Evolutionary conservation across 2,329 filamentous ascomycete genomes (phyloP).

Genomic region (Penicillium rolfsii): DNA sequence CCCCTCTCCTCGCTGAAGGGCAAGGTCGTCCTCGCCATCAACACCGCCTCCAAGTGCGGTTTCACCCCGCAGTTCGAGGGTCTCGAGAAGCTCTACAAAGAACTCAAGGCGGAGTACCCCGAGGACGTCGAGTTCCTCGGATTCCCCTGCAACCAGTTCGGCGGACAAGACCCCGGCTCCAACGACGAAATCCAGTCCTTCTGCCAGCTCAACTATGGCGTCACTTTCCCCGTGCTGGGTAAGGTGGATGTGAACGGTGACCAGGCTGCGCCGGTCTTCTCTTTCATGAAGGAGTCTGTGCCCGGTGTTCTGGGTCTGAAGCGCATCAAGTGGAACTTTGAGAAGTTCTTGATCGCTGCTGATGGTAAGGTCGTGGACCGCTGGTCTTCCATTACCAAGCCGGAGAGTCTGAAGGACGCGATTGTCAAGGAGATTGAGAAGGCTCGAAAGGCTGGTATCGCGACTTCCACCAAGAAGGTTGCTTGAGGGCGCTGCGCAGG

Average conservation of each 20-base stretch:
- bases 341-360: conserved; percentile 89
- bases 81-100: conserved; percentile 88
- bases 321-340: conserved; percentile 98
- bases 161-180: conserved; percentile 80
- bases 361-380: conserved; percentile 84
- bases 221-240: conserved; percentile 85
- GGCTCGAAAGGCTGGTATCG: conserved; percentile 46
- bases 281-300: conserved; percentile 72
- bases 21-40: conserved; percentile 95
- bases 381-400: conserved; percentile 88
- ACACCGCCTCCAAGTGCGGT: conserved; percentile 98
- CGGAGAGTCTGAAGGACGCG: conserved; percentile 73
- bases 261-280: conserved; percentile 74
- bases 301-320: conserved; percentile 85
- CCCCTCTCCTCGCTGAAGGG: conserved; percentile 73
- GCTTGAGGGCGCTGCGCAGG: conserved; percentile 13
- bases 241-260: conserved; percentile 95
- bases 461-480: conserved; percentile 30
- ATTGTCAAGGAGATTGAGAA: conserved; percentile 75
- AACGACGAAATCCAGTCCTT: conserved; percentile 80
- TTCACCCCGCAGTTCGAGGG: conserved; percentile 95
- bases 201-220: conserved; percentile 93
- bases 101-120: conserved; percentile 67
- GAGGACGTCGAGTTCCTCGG: conserved; percentile 85
- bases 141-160: conserved; percentile 99